These are phyloP conservation scores for Inonotus obliquus DNA, from an alignment of 1,284 basidiomycete species.

Conservation along the genomic window DNA sequence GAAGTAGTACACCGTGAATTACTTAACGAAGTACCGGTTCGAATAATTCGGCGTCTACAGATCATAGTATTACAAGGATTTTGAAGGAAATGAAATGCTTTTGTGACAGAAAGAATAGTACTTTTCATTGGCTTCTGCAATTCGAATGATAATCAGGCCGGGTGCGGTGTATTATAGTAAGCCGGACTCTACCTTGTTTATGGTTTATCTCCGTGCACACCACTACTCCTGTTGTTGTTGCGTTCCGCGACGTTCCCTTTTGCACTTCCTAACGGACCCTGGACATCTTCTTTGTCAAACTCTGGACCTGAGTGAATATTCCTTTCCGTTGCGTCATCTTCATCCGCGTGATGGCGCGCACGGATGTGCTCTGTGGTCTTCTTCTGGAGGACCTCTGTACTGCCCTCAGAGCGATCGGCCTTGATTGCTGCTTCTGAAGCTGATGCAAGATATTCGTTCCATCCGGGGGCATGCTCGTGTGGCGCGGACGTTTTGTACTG, in stretches of 20 bases:
- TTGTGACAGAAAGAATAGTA: too few relatives aligned
- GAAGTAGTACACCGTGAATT: too few relatives aligned
- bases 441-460: conserved; percentile 69
- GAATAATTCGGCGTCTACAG: too few relatives aligned
- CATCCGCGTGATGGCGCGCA: conserved; percentile 28
- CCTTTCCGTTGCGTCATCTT: conserved; percentile 24
- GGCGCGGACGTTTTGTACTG: conserved; percentile 51
- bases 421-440: conserved; percentile 67
- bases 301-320: conserved; percentile 25
- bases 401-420: conserved; percentile 36
- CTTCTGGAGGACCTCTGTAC: conserved; percentile 31
- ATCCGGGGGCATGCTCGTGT: conserved; percentile 59
- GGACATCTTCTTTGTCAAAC: conserved; percentile 27
- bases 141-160: too few relatives aligned
- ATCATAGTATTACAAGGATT: too few relatives aligned
- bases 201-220: background rate
- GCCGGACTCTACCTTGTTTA: too few relatives aligned
- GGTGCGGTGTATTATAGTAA: too few relatives aligned
- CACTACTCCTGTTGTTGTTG: background rate
- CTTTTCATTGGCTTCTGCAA: too few relatives aligned
- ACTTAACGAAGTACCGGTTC: too few relatives aligned
- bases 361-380: conserved; percentile 37
- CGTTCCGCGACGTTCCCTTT: background rate
- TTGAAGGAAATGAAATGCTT: too few relatives aligned
- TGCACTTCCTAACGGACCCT: conserved; percentile 7